Evolutionary conservation across 768 basidiomycete species (phyloP).

Genomic region (Sistotremastrum suecicum): DNA sequence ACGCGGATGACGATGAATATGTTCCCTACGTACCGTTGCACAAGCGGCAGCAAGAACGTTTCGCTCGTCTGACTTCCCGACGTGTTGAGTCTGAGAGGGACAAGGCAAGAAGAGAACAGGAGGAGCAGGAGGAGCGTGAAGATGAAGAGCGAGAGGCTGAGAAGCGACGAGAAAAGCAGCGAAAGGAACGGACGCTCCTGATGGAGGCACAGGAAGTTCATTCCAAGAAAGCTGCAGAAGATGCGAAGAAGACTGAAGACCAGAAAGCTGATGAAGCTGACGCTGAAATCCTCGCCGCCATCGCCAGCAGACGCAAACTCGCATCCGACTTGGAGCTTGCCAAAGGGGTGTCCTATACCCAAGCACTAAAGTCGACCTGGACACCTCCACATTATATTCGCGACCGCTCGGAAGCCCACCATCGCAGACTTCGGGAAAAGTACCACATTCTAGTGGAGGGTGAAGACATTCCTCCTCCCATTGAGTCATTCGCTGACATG

Average conservation of each 20-base stretch:
- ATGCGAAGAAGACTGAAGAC: slow-evolving; percentile 77
- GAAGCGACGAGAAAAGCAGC: slow-evolving; percentile 49
- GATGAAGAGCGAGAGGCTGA: slow-evolving; percentile 77
- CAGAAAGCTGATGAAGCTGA: slow-evolving; percentile 83
- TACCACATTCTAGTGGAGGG: slow-evolving; percentile 94
- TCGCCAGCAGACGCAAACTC: slow-evolving; percentile 80
- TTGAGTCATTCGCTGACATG: slow-evolving; percentile 90
- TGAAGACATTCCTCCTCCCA: slow-evolving; percentile 85
- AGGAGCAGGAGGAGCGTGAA: slow-evolving; percentile 46
- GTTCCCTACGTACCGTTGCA: slow-evolving; percentile 81
- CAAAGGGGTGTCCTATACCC: slow-evolving; percentile 82
- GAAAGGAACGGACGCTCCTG: slow-evolving; percentile 78
- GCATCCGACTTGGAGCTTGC: slow-evolving; percentile 90
- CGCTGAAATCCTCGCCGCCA: slow-evolving; percentile 81
- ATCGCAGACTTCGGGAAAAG: slow-evolving; percentile 70
- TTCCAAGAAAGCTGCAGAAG: slow-evolving; percentile 66
- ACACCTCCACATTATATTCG: slow-evolving; percentile 72
- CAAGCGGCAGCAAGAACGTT: slow-evolving; percentile 67
- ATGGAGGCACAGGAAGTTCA: slow-evolving; percentile 95
- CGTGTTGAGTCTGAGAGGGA: slow-evolving; percentile 42
- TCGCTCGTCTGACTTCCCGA: slow-evolving; percentile 58
- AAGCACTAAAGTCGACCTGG: slow-evolving; percentile 77
- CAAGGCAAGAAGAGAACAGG: slow-evolving; percentile 25
- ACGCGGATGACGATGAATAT: slow-evolving; percentile 47
- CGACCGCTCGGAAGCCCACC: slow-evolving; percentile 51